A percentile compares a stretch with the other conserved stretches of the same genome.
phyloP scores from a whole-genome alignment of 2,329 filamentous ascomycete species.

The Xylaria sp. region DNA sequence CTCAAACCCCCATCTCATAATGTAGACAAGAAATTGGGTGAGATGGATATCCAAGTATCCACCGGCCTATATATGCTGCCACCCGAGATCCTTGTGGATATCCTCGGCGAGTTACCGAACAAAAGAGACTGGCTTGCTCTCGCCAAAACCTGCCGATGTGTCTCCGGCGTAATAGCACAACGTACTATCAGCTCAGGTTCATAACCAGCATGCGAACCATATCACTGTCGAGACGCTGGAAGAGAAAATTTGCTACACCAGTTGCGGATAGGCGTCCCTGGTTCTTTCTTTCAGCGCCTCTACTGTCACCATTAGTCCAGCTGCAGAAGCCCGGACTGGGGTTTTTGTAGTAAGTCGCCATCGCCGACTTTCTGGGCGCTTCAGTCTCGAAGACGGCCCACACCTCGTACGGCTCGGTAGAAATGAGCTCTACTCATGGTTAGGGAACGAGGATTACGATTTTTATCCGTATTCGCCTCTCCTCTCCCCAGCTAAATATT shows the following conservation, averaged over 20 bases:
- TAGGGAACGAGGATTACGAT: neutral
- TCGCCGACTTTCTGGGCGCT: neutral
- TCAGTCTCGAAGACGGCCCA: neutral
- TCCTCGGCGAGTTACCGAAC: constrained; percentile 8
- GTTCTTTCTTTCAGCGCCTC: too few species aligned
- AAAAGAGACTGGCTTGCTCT: constrained; percentile 28
- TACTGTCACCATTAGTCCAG: too few species aligned
- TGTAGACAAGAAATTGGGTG: neutral
- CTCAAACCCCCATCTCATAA: neutral
- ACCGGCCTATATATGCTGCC: constrained; percentile 15
- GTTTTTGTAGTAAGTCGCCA: too few species aligned
- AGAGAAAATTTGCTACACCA: too few species aligned
- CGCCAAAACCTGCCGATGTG: constrained; percentile 18
- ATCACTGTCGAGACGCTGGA: too few species aligned
- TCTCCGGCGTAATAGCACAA: neutral
- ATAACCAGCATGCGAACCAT: too few species aligned
- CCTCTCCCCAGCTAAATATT: too few species aligned
- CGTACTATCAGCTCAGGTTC: too few species aligned
- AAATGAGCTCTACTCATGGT: constrained; percentile 10
- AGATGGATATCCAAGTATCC: neutral
- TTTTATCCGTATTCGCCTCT: too few species aligned
- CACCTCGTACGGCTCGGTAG: constrained; percentile 13
- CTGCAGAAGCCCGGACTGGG: too few species aligned
- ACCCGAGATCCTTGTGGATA: constrained; percentile 19
- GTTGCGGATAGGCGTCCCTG: too few species aligned